These are phyloP conservation scores for Annulohypoxylon stygium DNA, from an alignment of 495 filamentous ascomycete genomes.

Conservation along the genomic window DNA sequence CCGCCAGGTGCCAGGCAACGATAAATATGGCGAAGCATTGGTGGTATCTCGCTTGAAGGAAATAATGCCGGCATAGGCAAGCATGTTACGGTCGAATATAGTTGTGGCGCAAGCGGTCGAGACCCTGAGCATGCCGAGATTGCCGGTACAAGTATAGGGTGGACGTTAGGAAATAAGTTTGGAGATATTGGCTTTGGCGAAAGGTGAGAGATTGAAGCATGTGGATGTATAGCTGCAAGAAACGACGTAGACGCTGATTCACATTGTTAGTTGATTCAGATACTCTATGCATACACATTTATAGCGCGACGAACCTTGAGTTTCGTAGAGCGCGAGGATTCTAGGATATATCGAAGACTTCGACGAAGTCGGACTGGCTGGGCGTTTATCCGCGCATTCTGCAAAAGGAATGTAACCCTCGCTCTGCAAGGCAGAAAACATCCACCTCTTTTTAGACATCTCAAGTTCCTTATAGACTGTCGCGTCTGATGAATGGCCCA, in stretches of 20 bases:
- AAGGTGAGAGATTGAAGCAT: constrained; percentile 52
- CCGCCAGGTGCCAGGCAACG: constrained; percentile 56
- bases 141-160: constrained; percentile 51
- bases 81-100: constrained; percentile 53
- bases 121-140: constrained; percentile 50
- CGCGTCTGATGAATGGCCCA: constrained; percentile 55
- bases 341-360: constrained; percentile 43
- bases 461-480: constrained; percentile 56
- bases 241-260: constrained; percentile 57
- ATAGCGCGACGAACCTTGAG: constrained; percentile 51
- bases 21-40: constrained; percentile 54
- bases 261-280: constrained; percentile 36
- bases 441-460: constrained; percentile 59
- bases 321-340: constrained; percentile 60
- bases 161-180: constrained; percentile 55
- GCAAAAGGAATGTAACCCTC: constrained; percentile 43
- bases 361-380: constrained; percentile 25
- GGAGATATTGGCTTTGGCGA: constrained; percentile 53
- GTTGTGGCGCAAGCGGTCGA: constrained; percentile 51
- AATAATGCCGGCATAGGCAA: constrained; percentile 56
- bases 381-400: constrained; percentile 18
- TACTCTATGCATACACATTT: not conserved
- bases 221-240: constrained; percentile 54
- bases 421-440: constrained; percentile 57
- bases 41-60: constrained; percentile 55